These are phyloP conservation scores for Candida montana DNA, from an alignment of 805 yeast genomes.

Conservation along the genomic window DNA sequence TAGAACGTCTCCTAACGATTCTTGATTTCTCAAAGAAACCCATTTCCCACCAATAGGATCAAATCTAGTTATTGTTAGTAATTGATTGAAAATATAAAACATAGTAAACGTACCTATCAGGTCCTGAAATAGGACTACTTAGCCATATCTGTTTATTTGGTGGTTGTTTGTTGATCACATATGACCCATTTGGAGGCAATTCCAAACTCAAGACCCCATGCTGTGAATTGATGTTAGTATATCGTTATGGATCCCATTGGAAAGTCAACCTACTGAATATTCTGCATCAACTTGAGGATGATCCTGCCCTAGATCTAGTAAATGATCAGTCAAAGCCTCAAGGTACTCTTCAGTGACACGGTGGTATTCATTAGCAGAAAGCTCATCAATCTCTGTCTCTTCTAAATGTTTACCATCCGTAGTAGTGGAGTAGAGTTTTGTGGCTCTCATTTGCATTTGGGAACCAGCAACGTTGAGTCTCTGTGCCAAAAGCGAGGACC, in stretches of 20 bases:
- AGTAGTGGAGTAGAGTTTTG: not conserved
- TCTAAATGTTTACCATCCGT: slow-evolving; percentile 49
- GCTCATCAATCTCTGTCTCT: slow-evolving; percentile 44
- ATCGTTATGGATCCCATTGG: not conserved
- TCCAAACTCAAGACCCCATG: slow-evolving; percentile 83
- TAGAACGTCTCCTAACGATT: slow-evolving; percentile 43
- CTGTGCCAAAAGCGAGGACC: not conserved
- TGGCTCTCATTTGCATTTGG: not conserved
- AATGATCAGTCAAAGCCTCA: slow-evolving; percentile 59
- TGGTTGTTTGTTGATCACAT: slow-evolving; percentile 94
- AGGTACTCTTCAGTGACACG: slow-evolving; percentile 58
- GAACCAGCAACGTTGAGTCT: not conserved
- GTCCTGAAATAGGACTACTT: slow-evolving; percentile 90
- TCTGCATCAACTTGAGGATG: slow-evolving; percentile 68
- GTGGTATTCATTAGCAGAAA: slow-evolving; percentile 56
- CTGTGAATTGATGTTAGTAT: slow-evolving; percentile 15
- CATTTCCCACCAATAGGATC: slow-evolving; percentile 73
- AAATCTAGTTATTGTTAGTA: slow-evolving; percentile 33
- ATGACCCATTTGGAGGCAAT: slow-evolving; percentile 70
- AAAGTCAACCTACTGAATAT: slow-evolving; percentile 51
- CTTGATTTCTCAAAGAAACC: slow-evolving; percentile 69
- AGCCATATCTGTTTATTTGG: slow-evolving; percentile 97
- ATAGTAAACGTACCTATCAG: slow-evolving; percentile 43
- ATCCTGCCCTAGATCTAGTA: slow-evolving; percentile 63
- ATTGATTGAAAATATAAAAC: not conserved